Base-by-base conservation (phyloP, 2,329 filamentous ascomycete genomes). In the Parastagonospora nodorum region DNA sequence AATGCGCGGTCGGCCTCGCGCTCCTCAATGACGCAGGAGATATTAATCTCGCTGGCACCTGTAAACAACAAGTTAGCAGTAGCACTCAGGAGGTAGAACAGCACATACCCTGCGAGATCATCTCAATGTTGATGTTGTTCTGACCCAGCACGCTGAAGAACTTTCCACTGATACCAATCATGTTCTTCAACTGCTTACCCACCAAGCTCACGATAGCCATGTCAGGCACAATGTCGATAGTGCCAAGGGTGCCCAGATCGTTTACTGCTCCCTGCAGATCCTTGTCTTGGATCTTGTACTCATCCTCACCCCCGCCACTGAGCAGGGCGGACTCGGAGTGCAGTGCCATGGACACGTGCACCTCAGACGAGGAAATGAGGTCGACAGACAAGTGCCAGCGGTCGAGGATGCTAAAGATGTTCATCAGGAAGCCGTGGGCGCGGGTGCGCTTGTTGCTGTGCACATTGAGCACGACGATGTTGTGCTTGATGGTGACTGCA, bases 11-110 rank as follows among this genome's bases (percentile, higher is more conserved):
- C 91, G 16, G 94, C 92, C 70, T 97, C 92, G 60, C 87, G 82
- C 61, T 91, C 90, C 66, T 95, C 91, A 71, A 99, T 96, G 39
- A 99, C 94, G 70, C 94, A 99, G 9, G 92, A 96, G 53, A 99
- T 99, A 74, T 97, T 99, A 77, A 99, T 99, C 79, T 99, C 94
- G 72, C 92, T 97, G 24, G 94, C 94, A 66, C 92, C 92, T 96
- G 48, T n/a, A 8, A 24, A 2, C 4, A 10, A 6, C 31, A 4
- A 16, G 24, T 48, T 40, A 51, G 43, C 40, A 3, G 45, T 27
- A 14, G 12, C 9, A 42, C 9, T 40, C 14, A 12, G n/a, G 15
- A 36, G 24, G 10, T 19, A 31, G 12, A 12, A 31, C 12, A 31
- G 19, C 4, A 63, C 80, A 67, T 81, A 93, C 94, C 94, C 78